Evolutionary conservation across 495 filamentous ascomycete genomes (phyloP), one percentile per base, ranked within the genome.

Genomic region (Eremomyces bilateralis): DNA sequence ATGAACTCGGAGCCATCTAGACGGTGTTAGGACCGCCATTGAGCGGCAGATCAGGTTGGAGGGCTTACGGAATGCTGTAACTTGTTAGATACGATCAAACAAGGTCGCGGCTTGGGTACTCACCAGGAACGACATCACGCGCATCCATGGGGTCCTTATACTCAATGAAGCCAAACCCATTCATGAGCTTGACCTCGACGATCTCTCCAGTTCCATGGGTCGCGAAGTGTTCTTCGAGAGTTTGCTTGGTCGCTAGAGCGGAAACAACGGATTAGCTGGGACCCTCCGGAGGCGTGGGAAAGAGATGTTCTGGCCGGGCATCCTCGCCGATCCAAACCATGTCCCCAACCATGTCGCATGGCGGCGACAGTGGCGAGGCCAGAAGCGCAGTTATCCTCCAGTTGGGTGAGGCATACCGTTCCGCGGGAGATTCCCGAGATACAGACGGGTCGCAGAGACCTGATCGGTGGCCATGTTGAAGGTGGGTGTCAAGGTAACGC

Each of bases 111-210:
- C 13, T 29, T 42, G 20, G 32, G 32, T 17, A 52, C 72, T 58
- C 67, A 97, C 88, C 82, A 52, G 88, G 88, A 40, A 97, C 88
- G 29, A 95, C 81, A 58, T 95, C 88, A 44, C 83, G 75, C 39
- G 88, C 90, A 64, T 95, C 88, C 68, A 91, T 75, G 25, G 81
- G 69, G 64, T 93, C 88, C 53, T 94, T 85, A 57, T 95, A 97
- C 54, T 97, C 90, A 51, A 97, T 90, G 59, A 97, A 97, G 54
- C 88, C 88, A 51, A 97, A 97, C 43, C 88, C 88, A 53, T 90
- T 93, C 90, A 95, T 97, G 42, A 97, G 73, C 64, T 97, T 97
- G 64, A 97, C 83, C 61, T 97, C 88, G 38, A 75, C 85, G 46
- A 97, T 94, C 54, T 91, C 84, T 43, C 88, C 88, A 45, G 82